A percentile compares a stretch with the other conserved stretches of the same genome.
phyloP scores from a whole-genome alignment of 2,329 filamentous ascomycete species.

The Colletotrichum eremochloae region DNA sequence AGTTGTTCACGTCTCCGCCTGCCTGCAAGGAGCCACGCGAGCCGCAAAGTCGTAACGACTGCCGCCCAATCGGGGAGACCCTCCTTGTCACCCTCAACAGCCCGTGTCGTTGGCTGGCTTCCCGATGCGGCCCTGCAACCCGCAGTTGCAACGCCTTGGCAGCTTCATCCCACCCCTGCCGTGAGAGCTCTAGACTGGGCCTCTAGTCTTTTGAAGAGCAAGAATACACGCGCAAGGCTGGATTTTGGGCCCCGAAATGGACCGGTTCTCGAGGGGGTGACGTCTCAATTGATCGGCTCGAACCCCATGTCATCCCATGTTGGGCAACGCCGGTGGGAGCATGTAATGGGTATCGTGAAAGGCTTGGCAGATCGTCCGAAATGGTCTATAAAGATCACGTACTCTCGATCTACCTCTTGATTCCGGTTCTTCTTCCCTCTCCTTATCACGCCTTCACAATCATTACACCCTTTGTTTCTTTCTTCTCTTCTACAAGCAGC shows the following conservation, averaged over 20 bases:
- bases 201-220: neutral
- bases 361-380: conserved; percentile 25
- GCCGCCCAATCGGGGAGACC: neutral
- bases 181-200: conserved; percentile 17
- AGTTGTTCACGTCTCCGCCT: neutral
- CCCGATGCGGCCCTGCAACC: conserved; percentile 24
- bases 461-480: conserved; percentile 31
- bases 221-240: neutral
- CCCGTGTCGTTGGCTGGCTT: conserved; percentile 22
- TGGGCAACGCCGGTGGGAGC: neutral
- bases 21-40: conserved; percentile 20
- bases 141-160: conserved; percentile 40
- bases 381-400: conserved; percentile 37
- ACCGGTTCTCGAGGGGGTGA: conserved; percentile 2
- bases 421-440: conserved; percentile 15
- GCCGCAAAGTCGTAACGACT: conserved; percentile 29
- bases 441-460: conserved; percentile 39
- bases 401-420: conserved; percentile 26
- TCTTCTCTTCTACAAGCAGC: conserved; percentile 38
- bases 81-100: conserved; percentile 24
- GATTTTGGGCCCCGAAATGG: neutral
- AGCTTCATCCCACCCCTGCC: conserved; percentile 39
- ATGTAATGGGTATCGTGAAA: conserved; percentile 16
- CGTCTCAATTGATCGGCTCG: conserved; percentile 30
- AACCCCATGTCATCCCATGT: conserved; percentile 34